These are phyloP conservation scores for Leishmania tarentolae DNA, from an alignment of 208 protist genomes.

Conservation along the genomic window DNA sequence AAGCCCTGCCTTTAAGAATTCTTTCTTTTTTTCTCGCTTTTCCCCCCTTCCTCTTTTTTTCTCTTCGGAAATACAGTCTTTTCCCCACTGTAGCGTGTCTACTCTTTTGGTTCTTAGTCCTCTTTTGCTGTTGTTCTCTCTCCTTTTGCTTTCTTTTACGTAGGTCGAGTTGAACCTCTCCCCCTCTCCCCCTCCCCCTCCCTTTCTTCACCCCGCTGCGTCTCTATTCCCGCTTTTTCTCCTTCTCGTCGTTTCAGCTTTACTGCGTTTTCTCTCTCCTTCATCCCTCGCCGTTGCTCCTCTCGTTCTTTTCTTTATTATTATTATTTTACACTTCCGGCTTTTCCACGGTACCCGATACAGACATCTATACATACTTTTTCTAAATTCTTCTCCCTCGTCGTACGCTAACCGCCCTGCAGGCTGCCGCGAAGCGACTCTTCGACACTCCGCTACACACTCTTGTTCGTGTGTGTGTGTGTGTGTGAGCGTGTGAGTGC, in stretches of 20 bases:
- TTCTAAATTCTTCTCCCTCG: not conserved
- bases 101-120: conserved; percentile 4
- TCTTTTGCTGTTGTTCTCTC: not conserved
- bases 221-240: conserved; percentile 16
- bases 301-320: not conserved
- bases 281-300: not conserved
- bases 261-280: not conserved
- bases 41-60: not conserved
- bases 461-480: not conserved
- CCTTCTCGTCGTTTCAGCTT: not conserved
- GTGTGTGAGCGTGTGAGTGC: not conserved
- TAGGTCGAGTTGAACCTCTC: not conserved
- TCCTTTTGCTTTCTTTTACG: not conserved
- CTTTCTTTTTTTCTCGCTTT: not conserved
- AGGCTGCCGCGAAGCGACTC: not conserved
- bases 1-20: not conserved
- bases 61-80: not conserved
- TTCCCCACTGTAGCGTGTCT: not conserved
- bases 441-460: not conserved
- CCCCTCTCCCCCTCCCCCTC: not conserved
- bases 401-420: not conserved
- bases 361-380: not conserved
- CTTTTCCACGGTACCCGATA: not conserved
- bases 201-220: conserved; percentile 4
- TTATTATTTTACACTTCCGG: too few relatives aligned